Base-by-base conservation (phyloP, 2,329 filamentous ascomycete genomes). In the Talaromyces sp. region DNA sequence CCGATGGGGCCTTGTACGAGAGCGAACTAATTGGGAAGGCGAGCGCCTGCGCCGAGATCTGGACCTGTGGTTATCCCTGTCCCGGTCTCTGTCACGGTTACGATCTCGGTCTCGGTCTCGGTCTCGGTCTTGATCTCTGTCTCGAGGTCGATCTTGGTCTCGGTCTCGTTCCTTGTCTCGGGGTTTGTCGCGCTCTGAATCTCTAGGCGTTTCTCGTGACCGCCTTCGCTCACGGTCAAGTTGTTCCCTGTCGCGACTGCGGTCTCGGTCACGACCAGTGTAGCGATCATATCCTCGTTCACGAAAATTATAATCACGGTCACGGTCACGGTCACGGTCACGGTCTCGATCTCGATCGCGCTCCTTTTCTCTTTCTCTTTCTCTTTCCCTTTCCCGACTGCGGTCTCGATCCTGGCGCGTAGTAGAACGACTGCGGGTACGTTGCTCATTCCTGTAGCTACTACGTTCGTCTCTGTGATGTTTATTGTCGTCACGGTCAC, bases 341-440 rank as follows among this genome's bases (percentile, higher is more conserved):
- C 72, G 68, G 40, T 61, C 65, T 10, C 74, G 68, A 60, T 75
- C 75, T 63, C 70, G 72, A 56, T 74, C 71, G 52, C 68, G 68
- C 30, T 65, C 69, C 57, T 69, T 66, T 30, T 71, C 69, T 65
- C 61, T 31, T 69, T 70, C 72, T 5, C 61, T 58, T 54, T 74
- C 72, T 31, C 69, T 65, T 31, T 71, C 73, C 28, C 70, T 54
- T 44, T 70, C 69, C 53, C 69, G 71, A 36, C 72, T 68, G 30
- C 70, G 66, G 16, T 73, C 73, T 59, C 67, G 69, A n/a, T 68
- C 70, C 42, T 57, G 36, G 33, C 56, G 68, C 67, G 23, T 63
- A 66, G 36, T 52, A n/a, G 73, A 73, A 31, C 68, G 70, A 63
- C 72, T 75, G 30, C 70, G 65, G 33, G 61, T 61, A 6, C 59